Base-by-base conservation (phyloP, 2,329 filamentous ascomycete genomes). In the Juglanconis juglandina region DNA sequence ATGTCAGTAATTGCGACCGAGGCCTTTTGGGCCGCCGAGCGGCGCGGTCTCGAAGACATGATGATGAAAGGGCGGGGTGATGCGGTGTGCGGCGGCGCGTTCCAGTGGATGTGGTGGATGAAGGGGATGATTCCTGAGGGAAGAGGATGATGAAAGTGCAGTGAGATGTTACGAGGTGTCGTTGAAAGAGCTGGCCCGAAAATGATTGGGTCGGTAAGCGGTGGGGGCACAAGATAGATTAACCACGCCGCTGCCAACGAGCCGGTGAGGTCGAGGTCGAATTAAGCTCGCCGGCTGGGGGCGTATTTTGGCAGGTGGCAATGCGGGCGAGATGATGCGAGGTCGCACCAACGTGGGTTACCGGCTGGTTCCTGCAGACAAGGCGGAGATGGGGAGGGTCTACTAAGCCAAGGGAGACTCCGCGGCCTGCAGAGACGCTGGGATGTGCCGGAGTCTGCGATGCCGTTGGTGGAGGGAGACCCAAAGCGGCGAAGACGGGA, bases 21-120 rank as follows among this genome's bases (percentile, higher is more conserved):
- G 56, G 77, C 77, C 70, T 72, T 74, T 64, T 79, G 76, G 66
- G 77, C 77, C 32, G 77, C 77, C 50, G 76, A 77, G 66, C 77
- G 75, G 59, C 77, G 79, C 47, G 81, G 81, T 60, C 81, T 78
- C 37, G 77, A 75, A 50, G 78, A 66, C 80, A 83, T 83, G 63
- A 60, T 34, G 56, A 42, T 17, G 17, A 2, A 14, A 30, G 42
- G n/a, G 39, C 47, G 52, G 39, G 30, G 50, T 48, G 56, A 49
- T 50, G 48, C 14, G 30, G n/a, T 41, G 32, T 30, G 47, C 7
- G 51, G n/a, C 32, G 30, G 13, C 32, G 51, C 24, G 24, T 24
- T 24, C 24, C 24, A 24, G 10, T 59, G 47, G 32, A 37, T 44
- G 39, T 48, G 47, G 42, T 30, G 8, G 14, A 56, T 14, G 32